Percentiles rank a stretch among this genome's conserved stretches.
phyloP scores from a whole-genome alignment of 1,284 basidiomycete genomes.

The Exobasidium cylindrosporum region DNA sequence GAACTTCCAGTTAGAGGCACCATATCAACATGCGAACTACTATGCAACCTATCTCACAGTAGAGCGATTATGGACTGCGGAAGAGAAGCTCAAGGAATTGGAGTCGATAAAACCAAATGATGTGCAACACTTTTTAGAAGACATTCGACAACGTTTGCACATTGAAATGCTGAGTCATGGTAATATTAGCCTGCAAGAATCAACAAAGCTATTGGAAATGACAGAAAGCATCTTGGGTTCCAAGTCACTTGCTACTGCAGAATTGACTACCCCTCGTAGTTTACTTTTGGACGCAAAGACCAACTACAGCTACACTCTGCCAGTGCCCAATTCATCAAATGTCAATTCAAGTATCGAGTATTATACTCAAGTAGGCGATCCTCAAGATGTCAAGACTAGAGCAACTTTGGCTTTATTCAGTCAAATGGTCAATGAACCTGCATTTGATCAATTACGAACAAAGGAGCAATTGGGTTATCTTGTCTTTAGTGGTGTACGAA shows the following conservation, averaged over 20 bases:
- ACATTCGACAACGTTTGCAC: constrained; percentile 69
- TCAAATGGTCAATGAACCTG: constrained; percentile 66
- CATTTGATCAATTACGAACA: constrained; percentile 91
- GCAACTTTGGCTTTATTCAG: constrained; percentile 45
- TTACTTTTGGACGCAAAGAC: constrained; percentile 61
- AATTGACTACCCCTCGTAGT: constrained; percentile 32
- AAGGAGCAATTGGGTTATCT: constrained; percentile 91
- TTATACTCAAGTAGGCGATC: constrained; percentile 50
- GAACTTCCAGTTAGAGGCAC: constrained; percentile 83
- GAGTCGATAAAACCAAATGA: constrained; percentile 71
- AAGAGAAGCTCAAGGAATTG: constrained; percentile 77
- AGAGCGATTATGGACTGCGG: constrained; percentile 72
- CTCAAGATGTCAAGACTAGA: constrained; percentile 34
- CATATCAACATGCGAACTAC: constrained; percentile 77
- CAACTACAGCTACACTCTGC: constrained; percentile 69
- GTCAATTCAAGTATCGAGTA: constrained; percentile 68
- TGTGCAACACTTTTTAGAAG: constrained; percentile 66
- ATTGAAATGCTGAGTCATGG: constrained; percentile 78
- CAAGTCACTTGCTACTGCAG: constrained; percentile 56
- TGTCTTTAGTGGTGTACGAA: constrained; percentile 44
- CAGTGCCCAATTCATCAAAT: constrained; percentile 81
- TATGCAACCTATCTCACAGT: constrained; percentile 71
- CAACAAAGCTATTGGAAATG: constrained; percentile 69
- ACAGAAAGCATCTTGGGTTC: constrained; percentile 69
- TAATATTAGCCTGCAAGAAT: constrained; percentile 80